Evolutionary conservation across 371 early-diverging fungal genomes (phyloP).

Genomic region (Mortierella sp.): DNA sequence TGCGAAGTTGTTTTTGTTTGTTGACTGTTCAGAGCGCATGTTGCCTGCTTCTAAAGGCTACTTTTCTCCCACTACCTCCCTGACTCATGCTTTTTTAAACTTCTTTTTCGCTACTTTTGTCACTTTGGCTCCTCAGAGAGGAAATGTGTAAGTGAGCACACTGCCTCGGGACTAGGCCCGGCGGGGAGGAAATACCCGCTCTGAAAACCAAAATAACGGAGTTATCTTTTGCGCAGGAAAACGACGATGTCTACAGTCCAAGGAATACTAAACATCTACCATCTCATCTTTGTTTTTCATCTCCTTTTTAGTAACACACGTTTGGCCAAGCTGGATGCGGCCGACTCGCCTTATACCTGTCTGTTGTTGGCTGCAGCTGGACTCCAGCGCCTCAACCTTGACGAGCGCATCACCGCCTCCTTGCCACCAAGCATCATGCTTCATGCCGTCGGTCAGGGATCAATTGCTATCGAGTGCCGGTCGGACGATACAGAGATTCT

Average conservation of each 20-base stretch:
- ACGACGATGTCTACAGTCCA: background rate
- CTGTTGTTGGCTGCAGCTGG: constrained; percentile 95
- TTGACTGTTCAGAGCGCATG: background rate
- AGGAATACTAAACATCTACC: background rate
- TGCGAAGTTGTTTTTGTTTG: background rate
- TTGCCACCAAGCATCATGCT: constrained; percentile 77
- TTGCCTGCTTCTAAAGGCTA: background rate
- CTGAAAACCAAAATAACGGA: background rate
- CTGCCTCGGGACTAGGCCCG: background rate
- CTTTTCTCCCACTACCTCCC: background rate
- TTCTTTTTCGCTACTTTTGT: background rate
- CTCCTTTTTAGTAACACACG: constrained; percentile 80
- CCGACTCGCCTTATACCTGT: constrained; percentile 80
- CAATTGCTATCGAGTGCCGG: constrained; percentile 91
- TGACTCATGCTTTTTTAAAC: background rate
- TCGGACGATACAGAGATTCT: constrained; percentile 70
- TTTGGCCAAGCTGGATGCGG: constrained; percentile 89
- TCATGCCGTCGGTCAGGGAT: constrained; percentile 97
- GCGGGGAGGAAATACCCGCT: background rate
- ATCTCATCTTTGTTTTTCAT: background rate
- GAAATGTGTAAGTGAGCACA: constrained; percentile 13
- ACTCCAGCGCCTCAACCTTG: constrained; percentile 78
- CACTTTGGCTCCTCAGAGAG: constrained; percentile 7
- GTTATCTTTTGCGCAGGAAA: background rate
- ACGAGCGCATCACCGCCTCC: constrained; percentile 79